Base-by-base conservation (phyloP, 1,284 basidiomycete species). In the Boletus chippewaensis region DNA sequence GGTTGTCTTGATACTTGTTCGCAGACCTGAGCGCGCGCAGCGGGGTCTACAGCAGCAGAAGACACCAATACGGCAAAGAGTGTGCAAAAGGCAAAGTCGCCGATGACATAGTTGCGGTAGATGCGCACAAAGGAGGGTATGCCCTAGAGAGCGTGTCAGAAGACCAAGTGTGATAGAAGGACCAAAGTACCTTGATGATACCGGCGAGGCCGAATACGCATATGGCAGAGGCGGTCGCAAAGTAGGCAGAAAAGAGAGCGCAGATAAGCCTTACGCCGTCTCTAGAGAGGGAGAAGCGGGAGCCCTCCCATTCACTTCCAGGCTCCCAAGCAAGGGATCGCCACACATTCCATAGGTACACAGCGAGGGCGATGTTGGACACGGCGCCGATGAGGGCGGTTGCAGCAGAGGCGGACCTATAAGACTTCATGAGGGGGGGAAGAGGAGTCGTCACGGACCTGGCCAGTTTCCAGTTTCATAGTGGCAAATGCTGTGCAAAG, bases 1-100 rank as follows among this genome's bases (percentile, higher is more conserved):
- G 84, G 81, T 52, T 87, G 83, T 46, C 79, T 74, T 4, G 84
- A 83, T 29, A 88, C 70, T 60, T 84, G 81, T 59, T 88, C 85
- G 67, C 85, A 89, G 3, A 86, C 68, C 15, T 74, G 74, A 1
- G 81, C 72, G 31, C 83, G 78, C 20, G 80, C 70, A 9, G 76
- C 71, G 16, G 75, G 71, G 52, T 75, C 74, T 63, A 83, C 83
- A 3, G 80, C 75, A 4, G 74, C 76, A 60, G 83, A 84, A 5
- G 78, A 76, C 41, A 76, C 74, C 34, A 79, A 50, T 22, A 76
- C 63, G 7, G 83, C 77, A 29, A 77, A 74, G 47, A 84, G 68
- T 2, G 79, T 74, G 63, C 78, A 80, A 65, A 84, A 82, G 2
- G 77, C 75, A 59, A 87, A 79, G 67, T 88, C 85, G 46, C 81